A percentile compares a stretch with the other conserved stretches of the same genome.
Evolutionary conservation across 257 asterid genomes (phyloP).

Genomic region (Lavandula angustifolia): DNA sequence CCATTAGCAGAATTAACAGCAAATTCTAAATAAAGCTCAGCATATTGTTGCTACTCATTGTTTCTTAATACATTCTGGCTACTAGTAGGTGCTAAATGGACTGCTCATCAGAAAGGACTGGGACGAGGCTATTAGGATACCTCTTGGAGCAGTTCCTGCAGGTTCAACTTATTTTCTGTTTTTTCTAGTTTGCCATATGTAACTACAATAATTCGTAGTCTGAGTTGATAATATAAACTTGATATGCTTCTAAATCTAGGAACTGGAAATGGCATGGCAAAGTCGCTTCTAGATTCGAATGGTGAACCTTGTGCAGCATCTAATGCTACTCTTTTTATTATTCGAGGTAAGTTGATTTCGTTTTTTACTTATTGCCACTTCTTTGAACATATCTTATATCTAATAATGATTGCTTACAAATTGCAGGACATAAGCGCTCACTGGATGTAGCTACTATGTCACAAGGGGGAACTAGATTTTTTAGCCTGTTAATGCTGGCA

Average conservation of each 20-base stretch:
- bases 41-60: slow-evolving; percentile 26
- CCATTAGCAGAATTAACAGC: slow-evolving; percentile 19
- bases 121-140: slow-evolving; percentile 67
- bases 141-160: slow-evolving; percentile 95
- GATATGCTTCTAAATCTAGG: slow-evolving; percentile 52
- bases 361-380: background rate
- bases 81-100: slow-evolving; percentile 91
- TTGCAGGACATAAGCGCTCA: slow-evolving; percentile 75
- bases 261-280: slow-evolving; percentile 95
- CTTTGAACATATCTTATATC: background rate
- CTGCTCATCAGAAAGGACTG: slow-evolving; percentile 91
- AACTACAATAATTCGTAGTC: background rate
- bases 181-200: slow-evolving; percentile 4
- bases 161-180: slow-evolving; percentile 43
- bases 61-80: slow-evolving; percentile 35
- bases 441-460: slow-evolving; percentile 82
- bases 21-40: slow-evolving; percentile 11
- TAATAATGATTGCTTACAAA: slow-evolving; percentile 28
- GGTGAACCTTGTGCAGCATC: slow-evolving; percentile 81
- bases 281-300: slow-evolving; percentile 82
- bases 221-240: slow-evolving; percentile 19
- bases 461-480: slow-evolving; percentile 65
- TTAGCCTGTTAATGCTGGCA: slow-evolving; percentile 90
- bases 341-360: slow-evolving; percentile 61
- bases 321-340: slow-evolving; percentile 71